Evolutionary conservation across 306 rosid genomes (phyloP).

Genomic region (Pyrus betulifolia): DNA sequence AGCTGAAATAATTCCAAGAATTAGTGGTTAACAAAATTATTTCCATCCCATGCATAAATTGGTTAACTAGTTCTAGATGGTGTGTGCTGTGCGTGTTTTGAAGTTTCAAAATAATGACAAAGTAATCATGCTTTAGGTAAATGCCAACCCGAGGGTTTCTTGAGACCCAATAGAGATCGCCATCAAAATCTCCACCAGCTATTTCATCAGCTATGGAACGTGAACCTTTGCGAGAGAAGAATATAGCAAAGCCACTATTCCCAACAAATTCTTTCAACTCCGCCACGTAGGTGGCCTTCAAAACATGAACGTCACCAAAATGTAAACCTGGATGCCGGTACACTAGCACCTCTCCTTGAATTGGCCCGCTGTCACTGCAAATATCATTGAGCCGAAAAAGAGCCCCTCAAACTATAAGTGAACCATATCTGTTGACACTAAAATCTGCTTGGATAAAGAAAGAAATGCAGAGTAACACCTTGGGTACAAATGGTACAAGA

Average conservation of each 20-base stretch:
- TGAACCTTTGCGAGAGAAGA: slow-evolving; percentile 70
- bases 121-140: background rate
- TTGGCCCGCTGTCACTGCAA: slow-evolving; percentile 52
- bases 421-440: background rate
- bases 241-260: slow-evolving; percentile 60
- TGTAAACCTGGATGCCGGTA: slow-evolving; percentile 79
- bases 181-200: slow-evolving; percentile 85
- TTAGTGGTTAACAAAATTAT: background rate
- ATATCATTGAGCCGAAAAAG: background rate
- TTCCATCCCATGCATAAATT: background rate
- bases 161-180: slow-evolving; percentile 81
- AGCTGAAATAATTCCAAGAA: slow-evolving; percentile 51
- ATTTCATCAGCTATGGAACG: slow-evolving; percentile 82
- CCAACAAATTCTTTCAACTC: slow-evolving; percentile 50
- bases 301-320: slow-evolving; percentile 70
- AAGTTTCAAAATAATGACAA: background rate
- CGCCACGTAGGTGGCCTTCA: slow-evolving; percentile 45
- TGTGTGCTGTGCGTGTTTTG: background rate
- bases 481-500: background rate
- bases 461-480: background rate
- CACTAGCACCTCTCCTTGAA: slow-evolving; percentile 64
- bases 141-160: slow-evolving; percentile 51
- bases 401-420: background rate
- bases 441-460: background rate
- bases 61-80: background rate